These are phyloP conservation scores for Malassezia sympodialis DNA, from an alignment of 1,284 basidiomycete species.

Conservation along the genomic window DNA sequence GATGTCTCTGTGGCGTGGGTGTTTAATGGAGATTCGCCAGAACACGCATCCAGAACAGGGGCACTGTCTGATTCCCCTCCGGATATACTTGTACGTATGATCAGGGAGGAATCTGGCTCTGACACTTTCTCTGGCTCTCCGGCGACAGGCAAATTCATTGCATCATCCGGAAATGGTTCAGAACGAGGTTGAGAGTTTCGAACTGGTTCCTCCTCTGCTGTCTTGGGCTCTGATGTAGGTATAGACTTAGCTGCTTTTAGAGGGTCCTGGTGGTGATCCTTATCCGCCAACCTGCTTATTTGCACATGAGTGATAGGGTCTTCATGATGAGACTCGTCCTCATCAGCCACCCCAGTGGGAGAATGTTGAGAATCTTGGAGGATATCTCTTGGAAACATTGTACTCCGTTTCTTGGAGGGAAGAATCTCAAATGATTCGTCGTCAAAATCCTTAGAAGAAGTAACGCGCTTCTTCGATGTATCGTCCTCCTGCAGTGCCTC, in stretches of 20 bases:
- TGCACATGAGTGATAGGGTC: neutral
- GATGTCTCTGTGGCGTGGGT: neutral
- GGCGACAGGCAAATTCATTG: neutral
- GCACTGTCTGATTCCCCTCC: neutral
- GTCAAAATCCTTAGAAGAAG: neutral
- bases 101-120: neutral
- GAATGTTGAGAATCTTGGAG: neutral
- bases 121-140: neutral
- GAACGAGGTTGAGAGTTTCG: neutral
- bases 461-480: neutral
- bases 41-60: neutral
- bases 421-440: neutral
- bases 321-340: neutral
- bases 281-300: neutral
- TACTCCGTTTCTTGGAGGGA: neutral
- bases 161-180: neutral
- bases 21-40: neutral
- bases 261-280: neutral
- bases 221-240: too few species aligned
- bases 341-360: neutral
- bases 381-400: neutral
- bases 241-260: too few species aligned
- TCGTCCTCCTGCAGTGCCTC: conserved; percentile 5
- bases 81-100: neutral
- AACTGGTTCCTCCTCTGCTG: too few species aligned